phyloP scores from a whole-genome alignment of 1,284 basidiomycete species.

The Boletus calvinii region DNA sequence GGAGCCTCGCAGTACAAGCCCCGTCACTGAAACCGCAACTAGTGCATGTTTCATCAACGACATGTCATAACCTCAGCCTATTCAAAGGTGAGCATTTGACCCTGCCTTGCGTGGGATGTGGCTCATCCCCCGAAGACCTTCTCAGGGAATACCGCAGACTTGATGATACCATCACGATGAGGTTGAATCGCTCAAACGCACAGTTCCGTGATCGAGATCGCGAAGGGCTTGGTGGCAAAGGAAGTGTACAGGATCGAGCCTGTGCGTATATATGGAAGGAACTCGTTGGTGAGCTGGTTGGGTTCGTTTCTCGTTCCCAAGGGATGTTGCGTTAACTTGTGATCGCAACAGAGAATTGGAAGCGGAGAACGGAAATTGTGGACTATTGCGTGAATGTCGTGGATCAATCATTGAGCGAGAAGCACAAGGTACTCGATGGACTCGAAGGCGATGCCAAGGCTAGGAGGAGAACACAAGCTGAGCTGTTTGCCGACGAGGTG shows the following conservation, averaged over 20 bases:
- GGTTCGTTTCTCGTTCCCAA: slow-evolving; percentile 12
- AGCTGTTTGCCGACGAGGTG: slow-evolving; percentile 69
- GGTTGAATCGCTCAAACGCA: slow-evolving; percentile 81
- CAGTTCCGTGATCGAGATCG: slow-evolving; percentile 75
- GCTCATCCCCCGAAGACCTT: slow-evolving; percentile 55
- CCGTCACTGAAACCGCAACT: slow-evolving; percentile 57
- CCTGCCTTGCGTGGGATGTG: slow-evolving; percentile 9
- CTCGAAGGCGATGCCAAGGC: slow-evolving; percentile 43
- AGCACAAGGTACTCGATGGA: slow-evolving; percentile 47
- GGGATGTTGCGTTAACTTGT: slow-evolving; percentile 10
- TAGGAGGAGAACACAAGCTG: slow-evolving; percentile 52
- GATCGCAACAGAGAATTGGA: slow-evolving; percentile 71
- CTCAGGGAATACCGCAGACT: slow-evolving; percentile 82
- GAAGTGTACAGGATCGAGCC: slow-evolving; percentile 65
- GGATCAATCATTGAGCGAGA: slow-evolving; percentile 62
- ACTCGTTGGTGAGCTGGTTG: slow-evolving; percentile 59
- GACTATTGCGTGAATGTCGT: slow-evolving; percentile 77
- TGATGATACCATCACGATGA: slow-evolving; percentile 82
- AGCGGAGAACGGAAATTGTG: slow-evolving; percentile 73
- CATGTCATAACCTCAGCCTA: slow-evolving; percentile 76
- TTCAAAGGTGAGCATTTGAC: slow-evolving; percentile 65
- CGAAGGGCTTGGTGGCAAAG: slow-evolving; percentile 38
- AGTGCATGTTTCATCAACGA: slow-evolving; percentile 64
- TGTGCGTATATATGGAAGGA: slow-evolving; percentile 82
- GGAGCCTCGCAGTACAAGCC: slow-evolving; percentile 67